Percentiles rank a stretch among this genome's conserved stretches.
Conservation (phyloP, 768 basidiomycete genomes). For the Lactifluus subvellereus region DNA sequence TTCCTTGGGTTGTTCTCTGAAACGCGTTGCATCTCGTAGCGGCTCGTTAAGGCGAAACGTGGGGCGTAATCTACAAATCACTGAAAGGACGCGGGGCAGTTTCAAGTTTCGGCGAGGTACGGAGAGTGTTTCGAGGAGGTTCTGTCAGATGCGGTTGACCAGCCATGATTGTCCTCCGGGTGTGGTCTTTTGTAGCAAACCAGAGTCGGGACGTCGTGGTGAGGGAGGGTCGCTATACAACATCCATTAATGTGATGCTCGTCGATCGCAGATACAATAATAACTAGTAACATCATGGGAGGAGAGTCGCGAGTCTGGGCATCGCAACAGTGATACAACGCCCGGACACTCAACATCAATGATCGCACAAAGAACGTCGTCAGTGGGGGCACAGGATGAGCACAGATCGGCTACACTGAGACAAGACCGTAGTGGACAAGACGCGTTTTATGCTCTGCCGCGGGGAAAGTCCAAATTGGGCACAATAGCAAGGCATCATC, state of each 20-base stretch:
- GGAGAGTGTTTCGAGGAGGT: not conserved
- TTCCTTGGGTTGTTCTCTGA: not conserved
- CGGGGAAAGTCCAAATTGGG: not conserved
- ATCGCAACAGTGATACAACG: not conserved
- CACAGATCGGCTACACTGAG: not conserved
- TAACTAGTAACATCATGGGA: not conserved
- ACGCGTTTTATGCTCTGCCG: not conserved
- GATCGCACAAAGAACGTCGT: not conserved
- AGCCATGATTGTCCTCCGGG: not conserved
- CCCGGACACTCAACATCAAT: not conserved
- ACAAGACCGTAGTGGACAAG: not conserved
- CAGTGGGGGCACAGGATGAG: not conserved
- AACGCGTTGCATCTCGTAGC: not conserved
- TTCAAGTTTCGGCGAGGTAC: not conserved
- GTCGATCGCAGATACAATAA: not conserved
- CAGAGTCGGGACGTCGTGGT: not conserved
- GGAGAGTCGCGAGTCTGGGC: not conserved
- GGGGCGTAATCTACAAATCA: not conserved
- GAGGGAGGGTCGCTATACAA: not conserved
- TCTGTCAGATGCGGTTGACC: not conserved
- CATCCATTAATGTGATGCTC: not conserved
- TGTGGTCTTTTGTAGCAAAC: slow-evolving; percentile 9
- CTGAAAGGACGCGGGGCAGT: not conserved
- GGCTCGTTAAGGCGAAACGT: not conserved
- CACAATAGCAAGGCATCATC: not conserved